phyloP scores from a whole-genome alignment of 2,329 filamentous ascomycete genomes.

The Aureobasidium zeae region DNA sequence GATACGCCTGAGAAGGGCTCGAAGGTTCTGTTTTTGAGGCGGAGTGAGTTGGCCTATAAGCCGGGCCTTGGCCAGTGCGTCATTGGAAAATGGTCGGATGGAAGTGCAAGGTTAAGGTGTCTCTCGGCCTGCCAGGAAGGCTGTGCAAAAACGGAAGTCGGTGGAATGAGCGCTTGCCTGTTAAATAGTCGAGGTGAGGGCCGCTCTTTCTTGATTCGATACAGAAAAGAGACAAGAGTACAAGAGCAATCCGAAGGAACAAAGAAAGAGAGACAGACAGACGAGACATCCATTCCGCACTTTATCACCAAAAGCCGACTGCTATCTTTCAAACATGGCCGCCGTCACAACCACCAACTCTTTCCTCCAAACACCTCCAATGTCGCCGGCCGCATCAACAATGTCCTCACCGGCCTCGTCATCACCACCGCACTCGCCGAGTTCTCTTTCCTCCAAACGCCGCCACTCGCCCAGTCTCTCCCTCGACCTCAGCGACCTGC shows the following conservation, averaged over 20 bases:
- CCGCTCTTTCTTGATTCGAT: no score
- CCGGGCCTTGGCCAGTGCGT: background rate
- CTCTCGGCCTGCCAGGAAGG: background rate
- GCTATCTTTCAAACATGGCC: background rate
- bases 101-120: no score
- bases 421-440: constrained; percentile 10
- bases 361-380: constrained; percentile 1
- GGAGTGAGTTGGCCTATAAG: background rate
- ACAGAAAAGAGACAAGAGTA: no score
- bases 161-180: no score
- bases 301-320: background rate
- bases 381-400: background rate
- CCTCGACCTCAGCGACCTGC: constrained; percentile 64
- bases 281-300: no score
- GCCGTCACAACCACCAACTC: background rate
- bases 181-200: no score
- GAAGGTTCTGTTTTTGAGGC: background rate
- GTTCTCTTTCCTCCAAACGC: constrained; percentile 15
- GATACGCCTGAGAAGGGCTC: no score
- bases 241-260: no score
- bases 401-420: background rate
- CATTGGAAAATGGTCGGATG: background rate
- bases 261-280: no score
- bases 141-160: no score
- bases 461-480: constrained; percentile 45